Evolutionary conservation across 768 basidiomycete species (phyloP).

Genomic region (Podaxis sp.): DNA sequence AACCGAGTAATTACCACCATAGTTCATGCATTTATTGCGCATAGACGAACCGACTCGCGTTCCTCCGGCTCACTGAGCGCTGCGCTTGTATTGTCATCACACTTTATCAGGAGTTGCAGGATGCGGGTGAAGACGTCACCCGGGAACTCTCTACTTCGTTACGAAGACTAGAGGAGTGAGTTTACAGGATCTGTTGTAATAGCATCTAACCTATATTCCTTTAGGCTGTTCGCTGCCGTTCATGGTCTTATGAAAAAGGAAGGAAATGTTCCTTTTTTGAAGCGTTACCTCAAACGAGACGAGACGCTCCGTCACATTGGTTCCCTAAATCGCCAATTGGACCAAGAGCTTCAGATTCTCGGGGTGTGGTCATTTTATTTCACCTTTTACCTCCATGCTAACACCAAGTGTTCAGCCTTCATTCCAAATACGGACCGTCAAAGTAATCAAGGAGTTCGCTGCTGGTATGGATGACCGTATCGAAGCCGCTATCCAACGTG

Average conservation of each 20-base stretch:
- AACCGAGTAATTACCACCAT: neutral
- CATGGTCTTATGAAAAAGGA: conserved; percentile 56
- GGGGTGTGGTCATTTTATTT: conserved; percentile 31
- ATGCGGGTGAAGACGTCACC: conserved; percentile 52
- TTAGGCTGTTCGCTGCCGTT: conserved; percentile 42
- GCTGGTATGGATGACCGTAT: conserved; percentile 35
- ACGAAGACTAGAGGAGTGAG: conserved; percentile 45
- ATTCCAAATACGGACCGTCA: conserved; percentile 46
- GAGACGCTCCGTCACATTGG: conserved; percentile 58
- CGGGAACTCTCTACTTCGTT: conserved; percentile 52
- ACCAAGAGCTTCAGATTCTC: conserved; percentile 59
- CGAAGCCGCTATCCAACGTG: conserved; percentile 34
- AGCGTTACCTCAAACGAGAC: conserved; percentile 73
- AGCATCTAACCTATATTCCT: neutral
- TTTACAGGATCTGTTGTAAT: neutral
- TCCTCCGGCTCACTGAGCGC: conserved; percentile 69
- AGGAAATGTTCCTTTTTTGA: conserved; percentile 66
- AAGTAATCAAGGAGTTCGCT: conserved; percentile 38
- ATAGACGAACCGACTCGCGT: conserved; percentile 67
- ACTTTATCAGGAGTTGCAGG: conserved; percentile 57
- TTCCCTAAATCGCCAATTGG: conserved; percentile 50
- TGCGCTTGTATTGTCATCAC: conserved; percentile 69
- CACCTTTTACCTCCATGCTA: neutral
- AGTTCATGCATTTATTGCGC: neutral
- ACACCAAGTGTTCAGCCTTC: conserved; percentile 23